Conservation (phyloP, 305 asterid species). For the Ajuga reptans region DNA sequence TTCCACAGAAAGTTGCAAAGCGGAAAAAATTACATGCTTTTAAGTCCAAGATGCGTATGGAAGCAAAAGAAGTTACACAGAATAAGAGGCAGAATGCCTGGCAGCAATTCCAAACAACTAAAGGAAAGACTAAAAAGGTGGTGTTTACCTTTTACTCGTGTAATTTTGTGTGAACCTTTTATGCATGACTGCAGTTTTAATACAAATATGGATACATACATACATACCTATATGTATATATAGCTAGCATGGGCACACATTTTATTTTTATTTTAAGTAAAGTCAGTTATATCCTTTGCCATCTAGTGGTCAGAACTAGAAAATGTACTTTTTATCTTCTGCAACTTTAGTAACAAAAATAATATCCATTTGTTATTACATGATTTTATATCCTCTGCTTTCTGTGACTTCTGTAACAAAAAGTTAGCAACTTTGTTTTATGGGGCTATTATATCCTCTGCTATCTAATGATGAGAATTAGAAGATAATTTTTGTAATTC, state of each 20-base stretch:
- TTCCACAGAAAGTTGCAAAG: conserved; percentile 70
- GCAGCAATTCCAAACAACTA: conserved; percentile 96
- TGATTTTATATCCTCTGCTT: no score
- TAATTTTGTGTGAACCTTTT: not conserved
- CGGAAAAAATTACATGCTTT: conserved; percentile 84
- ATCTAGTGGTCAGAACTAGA: not conserved
- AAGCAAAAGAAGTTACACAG: conserved; percentile 86
- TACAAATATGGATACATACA: no score
- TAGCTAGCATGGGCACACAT: not conserved
- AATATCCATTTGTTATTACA: no score
- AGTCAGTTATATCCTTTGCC: not conserved
- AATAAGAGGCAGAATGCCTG: conserved; percentile 96
- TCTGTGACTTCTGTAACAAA: no score
- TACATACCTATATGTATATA: no score
- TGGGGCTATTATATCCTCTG: no score
- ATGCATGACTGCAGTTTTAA: not conserved
- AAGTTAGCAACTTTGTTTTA: no score
- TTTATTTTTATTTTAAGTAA: no score
- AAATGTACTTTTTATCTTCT: not conserved
- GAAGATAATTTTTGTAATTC: not conserved
- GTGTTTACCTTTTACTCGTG: not conserved
- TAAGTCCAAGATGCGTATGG: conserved; percentile 92
- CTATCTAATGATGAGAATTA: no score
- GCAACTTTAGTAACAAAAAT: no score
- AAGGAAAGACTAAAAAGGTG: conserved; percentile 91